Evolutionary conservation across 2,329 filamentous ascomycete genomes (phyloP).

Genomic region (Pyrenochaeta sp.): DNA sequence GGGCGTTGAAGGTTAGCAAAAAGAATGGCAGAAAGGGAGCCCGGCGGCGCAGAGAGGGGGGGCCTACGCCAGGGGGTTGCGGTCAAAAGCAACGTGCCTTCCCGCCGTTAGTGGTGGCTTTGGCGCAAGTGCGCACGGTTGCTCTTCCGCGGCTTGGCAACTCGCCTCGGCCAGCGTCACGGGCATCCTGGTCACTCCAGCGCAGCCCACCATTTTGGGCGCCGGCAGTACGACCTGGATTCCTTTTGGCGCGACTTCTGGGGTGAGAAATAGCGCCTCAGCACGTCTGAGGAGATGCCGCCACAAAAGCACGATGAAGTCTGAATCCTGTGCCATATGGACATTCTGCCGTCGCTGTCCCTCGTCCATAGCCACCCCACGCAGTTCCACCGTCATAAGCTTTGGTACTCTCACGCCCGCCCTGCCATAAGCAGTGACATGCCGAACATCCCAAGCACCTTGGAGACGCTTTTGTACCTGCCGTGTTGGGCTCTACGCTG

Average conservation of each 20-base stretch:
- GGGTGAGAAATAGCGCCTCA: slow-evolving; percentile 8
- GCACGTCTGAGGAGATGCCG: slow-evolving; percentile 10
- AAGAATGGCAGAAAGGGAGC: slow-evolving; percentile 8
- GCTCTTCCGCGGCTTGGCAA: slow-evolving; percentile 6
- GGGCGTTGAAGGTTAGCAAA: neutral
- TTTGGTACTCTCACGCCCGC: slow-evolving; percentile 7
- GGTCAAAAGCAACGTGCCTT: slow-evolving; percentile 6
- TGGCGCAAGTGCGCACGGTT: slow-evolving; percentile 5
- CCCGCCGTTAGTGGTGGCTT: slow-evolving; percentile 13
- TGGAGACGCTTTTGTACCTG: neutral
- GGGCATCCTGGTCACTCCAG: neutral
- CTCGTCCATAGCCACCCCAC: slow-evolving; percentile 24
- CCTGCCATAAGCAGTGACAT: slow-evolving; percentile 22
- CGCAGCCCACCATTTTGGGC: neutral
- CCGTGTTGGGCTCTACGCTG: neutral
- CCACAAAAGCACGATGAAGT: slow-evolving; percentile 23
- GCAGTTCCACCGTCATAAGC: slow-evolving; percentile 19
- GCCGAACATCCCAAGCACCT: neutral
- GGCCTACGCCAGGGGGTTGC: neutral
- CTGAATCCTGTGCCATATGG: slow-evolving; percentile 6
- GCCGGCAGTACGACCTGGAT: slow-evolving; percentile 5
- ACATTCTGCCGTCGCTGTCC: slow-evolving; percentile 7
- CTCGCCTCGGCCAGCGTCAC: slow-evolving; percentile 9
- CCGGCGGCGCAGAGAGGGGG: slow-evolving; percentile 2
- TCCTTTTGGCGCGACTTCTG: slow-evolving; percentile 20